These are phyloP conservation scores for Pseudogymnoascus sp. DNA, from an alignment of 2,329 filamentous ascomycete species.

Conservation along the genomic window DNA sequence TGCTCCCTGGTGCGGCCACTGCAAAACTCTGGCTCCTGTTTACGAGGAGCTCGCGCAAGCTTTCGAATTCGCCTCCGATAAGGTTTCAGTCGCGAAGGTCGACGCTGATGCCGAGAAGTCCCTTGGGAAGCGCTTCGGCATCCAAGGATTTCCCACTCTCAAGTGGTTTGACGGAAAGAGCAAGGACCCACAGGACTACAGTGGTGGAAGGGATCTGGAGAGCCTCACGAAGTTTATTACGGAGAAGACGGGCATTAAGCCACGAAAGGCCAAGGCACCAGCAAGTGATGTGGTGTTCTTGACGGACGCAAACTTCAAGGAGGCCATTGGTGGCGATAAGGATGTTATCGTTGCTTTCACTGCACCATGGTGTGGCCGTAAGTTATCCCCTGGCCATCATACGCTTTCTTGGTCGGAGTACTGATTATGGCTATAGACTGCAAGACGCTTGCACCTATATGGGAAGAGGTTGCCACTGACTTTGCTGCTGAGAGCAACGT, in stretches of 20 bases:
- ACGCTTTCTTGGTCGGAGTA: not conserved
- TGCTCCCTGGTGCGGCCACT: slow-evolving; percentile 97
- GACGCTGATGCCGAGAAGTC: slow-evolving; percentile 85
- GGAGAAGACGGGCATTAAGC: slow-evolving; percentile 79
- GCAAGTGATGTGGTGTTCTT: slow-evolving; percentile 73
- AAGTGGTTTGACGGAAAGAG: slow-evolving; percentile 98
- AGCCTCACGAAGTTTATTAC: slow-evolving; percentile 72
- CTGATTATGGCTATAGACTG: slow-evolving; percentile 59
- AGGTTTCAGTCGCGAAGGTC: slow-evolving; percentile 88
- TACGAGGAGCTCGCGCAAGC: slow-evolving; percentile 81
- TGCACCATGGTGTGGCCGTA: slow-evolving; percentile 97
- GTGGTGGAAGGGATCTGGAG: slow-evolving; percentile 79
- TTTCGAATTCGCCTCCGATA: slow-evolving; percentile 64
- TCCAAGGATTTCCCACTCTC: slow-evolving; percentile 92
- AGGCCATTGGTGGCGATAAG: slow-evolving; percentile 75
- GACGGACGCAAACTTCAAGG: slow-evolving; percentile 71
- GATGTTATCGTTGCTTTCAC: slow-evolving; percentile 94
- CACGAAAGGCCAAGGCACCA: slow-evolving; percentile 65
- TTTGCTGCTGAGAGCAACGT: slow-evolving; percentile 73
- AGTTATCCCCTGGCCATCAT: slow-evolving; percentile 37
- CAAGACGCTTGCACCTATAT: slow-evolving; percentile 85
- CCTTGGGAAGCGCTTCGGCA: slow-evolving; percentile 76
- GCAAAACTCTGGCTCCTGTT: slow-evolving; percentile 91
- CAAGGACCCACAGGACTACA: slow-evolving; percentile 77
- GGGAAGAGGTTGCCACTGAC: slow-evolving; percentile 79